phyloP scores from a whole-genome alignment of 1,284 basidiomycete species.

The Cerioporus squamosus region DNA sequence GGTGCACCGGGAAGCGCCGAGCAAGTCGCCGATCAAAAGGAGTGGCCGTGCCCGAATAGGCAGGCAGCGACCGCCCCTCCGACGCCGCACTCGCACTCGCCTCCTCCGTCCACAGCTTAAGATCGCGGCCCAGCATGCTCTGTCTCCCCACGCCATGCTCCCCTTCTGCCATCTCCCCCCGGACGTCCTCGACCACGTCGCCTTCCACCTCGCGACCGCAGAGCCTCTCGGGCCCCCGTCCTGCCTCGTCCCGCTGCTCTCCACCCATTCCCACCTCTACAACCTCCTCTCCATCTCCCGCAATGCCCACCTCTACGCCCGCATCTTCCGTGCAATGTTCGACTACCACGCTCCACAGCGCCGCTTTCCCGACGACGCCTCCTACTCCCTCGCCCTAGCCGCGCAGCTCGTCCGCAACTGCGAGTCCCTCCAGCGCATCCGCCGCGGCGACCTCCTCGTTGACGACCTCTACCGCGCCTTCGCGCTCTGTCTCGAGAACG shows the following conservation, averaged over 20 bases:
- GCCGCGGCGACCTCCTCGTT: constrained; percentile 42
- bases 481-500: constrained; percentile 74
- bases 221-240: constrained; percentile 46
- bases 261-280: constrained; percentile 51
- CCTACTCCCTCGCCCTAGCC: constrained; percentile 45
- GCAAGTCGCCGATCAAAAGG: constrained; percentile 1
- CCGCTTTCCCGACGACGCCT: constrained; percentile 48
- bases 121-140: neutral
- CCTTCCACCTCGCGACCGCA: constrained; percentile 48
- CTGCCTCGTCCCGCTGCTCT: constrained; percentile 52
- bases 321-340: constrained; percentile 67
- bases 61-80: neutral
- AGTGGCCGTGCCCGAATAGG: neutral
- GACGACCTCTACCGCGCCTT: constrained; percentile 59
- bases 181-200: constrained; percentile 65
- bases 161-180: constrained; percentile 59
- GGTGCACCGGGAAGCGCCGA: neutral
- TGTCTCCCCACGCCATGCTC: neutral
- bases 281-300: constrained; percentile 42
- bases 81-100: neutral
- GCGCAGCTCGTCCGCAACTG: constrained; percentile 52
- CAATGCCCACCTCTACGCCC: constrained; percentile 63
- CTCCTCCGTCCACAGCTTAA: neutral
- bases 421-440: constrained; percentile 45
- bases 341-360: constrained; percentile 60